Evolutionary conservation across 345 rosid species (phyloP).

Genomic region (Sisymbrium irio): DNA sequence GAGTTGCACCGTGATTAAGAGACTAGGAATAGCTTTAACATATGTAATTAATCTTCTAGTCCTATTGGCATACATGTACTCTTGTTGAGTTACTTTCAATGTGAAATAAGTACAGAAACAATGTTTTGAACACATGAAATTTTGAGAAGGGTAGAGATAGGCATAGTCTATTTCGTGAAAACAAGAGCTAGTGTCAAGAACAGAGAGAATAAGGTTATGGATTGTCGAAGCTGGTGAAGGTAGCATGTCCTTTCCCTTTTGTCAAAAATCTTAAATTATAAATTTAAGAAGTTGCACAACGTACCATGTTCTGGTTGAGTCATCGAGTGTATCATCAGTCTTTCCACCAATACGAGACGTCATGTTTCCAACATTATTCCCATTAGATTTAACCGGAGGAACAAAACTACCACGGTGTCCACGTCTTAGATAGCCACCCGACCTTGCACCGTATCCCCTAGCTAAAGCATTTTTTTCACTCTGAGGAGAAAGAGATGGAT

Average conservation of each 20-base stretch:
- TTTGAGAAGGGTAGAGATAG: slow-evolving; percentile 1
- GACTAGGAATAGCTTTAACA: neutral
- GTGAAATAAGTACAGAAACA: neutral
- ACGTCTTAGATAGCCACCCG: slow-evolving; percentile 60
- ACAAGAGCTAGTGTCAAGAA: neutral
- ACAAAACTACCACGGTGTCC: slow-evolving; percentile 83
- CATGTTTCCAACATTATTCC: slow-evolving; percentile 57
- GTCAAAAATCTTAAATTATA: slow-evolving; percentile 1
- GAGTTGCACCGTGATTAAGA: slow-evolving; percentile 9
- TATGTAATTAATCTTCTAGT: neutral
- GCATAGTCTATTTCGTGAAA: slow-evolving; percentile 2
- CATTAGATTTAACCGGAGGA: slow-evolving; percentile 82
- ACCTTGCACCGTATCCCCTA: slow-evolving; percentile 60
- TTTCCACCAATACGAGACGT: slow-evolving; percentile 67
- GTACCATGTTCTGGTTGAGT: slow-evolving; percentile 86
- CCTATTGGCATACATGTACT: neutral
- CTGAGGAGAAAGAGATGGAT: slow-evolving; percentile 59
- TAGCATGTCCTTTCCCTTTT: neutral
- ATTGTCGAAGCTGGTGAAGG: neutral
- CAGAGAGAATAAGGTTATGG: neutral
- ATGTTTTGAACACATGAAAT: neutral
- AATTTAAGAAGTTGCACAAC: slow-evolving; percentile 12
- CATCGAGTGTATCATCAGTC: slow-evolving; percentile 74
- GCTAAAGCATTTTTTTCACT: slow-evolving; percentile 43
- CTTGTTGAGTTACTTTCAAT: slow-evolving; percentile 4